Conservation (phyloP, 176 grass and related monocot genomes). For the Alopecurus myosuroides region DNA sequence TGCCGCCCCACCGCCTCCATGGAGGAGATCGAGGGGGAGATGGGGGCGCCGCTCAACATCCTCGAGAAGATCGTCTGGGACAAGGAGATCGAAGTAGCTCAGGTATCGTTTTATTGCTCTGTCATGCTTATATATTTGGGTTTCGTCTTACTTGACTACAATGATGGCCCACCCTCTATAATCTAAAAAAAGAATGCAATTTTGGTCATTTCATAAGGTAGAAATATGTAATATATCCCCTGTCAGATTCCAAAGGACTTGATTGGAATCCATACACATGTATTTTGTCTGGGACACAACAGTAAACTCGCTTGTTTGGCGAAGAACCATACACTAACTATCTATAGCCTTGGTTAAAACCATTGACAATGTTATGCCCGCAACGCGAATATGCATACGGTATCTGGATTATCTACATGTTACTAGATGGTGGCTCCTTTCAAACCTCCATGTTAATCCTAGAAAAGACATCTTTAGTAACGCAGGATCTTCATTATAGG, state of each 20-base stretch:
- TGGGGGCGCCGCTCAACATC: conserved; percentile 59
- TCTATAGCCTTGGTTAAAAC: neutral
- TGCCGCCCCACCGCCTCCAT: conserved; percentile 14
- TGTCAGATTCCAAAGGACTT: neutral
- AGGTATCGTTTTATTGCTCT: conserved; percentile 25
- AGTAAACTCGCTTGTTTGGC: neutral
- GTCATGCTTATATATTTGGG: neutral
- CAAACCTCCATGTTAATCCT: neutral
- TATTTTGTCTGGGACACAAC: neutral
- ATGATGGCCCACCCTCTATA: neutral
- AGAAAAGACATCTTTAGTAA: neutral
- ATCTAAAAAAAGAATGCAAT: neutral
- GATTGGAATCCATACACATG: neutral
- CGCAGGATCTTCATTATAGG: neutral
- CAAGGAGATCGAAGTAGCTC: conserved; percentile 76
- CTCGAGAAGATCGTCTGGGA: conserved; percentile 94
- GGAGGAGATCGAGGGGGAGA: conserved; percentile 19
- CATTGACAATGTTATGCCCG: neutral
- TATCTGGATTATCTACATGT: neutral
- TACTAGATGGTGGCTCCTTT: neutral
- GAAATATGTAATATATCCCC: neutral
- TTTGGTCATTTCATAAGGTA: neutral
- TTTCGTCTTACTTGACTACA: neutral
- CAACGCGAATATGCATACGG: neutral
- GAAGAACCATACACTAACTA: neutral